Evolutionary conservation across 441 rosid genomes (phyloP).

Genomic region (Populus hybrid): DNA sequence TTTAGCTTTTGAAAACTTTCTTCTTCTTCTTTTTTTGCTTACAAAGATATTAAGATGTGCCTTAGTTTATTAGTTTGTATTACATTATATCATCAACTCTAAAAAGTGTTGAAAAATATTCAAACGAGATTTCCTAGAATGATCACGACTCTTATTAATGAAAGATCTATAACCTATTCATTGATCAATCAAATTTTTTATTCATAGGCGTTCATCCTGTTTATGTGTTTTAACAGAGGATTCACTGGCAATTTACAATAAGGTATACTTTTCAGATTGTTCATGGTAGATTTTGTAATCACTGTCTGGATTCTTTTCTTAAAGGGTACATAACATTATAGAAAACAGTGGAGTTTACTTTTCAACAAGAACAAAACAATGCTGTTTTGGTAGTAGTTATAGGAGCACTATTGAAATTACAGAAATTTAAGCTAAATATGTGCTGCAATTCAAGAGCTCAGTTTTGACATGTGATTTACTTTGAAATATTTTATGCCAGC

Average conservation of each 20-base stretch:
- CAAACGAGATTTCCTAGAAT: background rate
- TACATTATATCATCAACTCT: background rate
- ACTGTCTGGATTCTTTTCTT: background rate
- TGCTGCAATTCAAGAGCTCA: background rate
- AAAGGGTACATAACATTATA: background rate
- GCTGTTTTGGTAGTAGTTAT: background rate
- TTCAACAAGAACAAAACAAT: background rate
- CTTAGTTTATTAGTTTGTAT: background rate
- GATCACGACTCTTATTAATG: background rate
- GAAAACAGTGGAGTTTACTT: background rate
- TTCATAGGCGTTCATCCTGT: background rate
- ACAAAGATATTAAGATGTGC: background rate
- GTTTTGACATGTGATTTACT: conserved; percentile 6
- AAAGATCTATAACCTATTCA: background rate
- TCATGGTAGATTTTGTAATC: background rate
- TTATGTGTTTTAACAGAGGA: background rate
- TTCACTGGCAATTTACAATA: background rate
- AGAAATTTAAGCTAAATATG: background rate
- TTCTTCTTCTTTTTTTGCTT: background rate
- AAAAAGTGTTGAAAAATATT: background rate
- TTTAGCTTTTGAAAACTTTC: background rate
- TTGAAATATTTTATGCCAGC: background rate
- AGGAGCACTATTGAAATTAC: background rate
- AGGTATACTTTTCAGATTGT: background rate
- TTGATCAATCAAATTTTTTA: background rate